Conservation (phyloP, 257 asterid species). For the Coffea canephora region DNA sequence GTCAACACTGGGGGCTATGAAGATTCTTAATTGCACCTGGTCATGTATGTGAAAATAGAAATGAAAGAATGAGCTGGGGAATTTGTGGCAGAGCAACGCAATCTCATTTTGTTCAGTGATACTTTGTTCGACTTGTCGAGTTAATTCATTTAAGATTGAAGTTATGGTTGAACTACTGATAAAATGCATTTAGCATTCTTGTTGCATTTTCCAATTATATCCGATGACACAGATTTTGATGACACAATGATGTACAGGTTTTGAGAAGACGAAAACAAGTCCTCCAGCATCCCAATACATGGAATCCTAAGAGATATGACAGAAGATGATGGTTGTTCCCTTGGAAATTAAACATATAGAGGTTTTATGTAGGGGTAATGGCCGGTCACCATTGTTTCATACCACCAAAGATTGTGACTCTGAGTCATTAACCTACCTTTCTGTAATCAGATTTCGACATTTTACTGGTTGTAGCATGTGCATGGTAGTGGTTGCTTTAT, state of each 20-base stretch:
- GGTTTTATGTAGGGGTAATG: neutral
- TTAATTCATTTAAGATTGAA: neutral
- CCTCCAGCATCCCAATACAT: conserved; percentile 78
- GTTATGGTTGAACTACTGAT: neutral
- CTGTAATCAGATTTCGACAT: conserved; percentile 13
- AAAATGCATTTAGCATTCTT: neutral
- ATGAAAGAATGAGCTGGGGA: neutral
- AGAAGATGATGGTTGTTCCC: neutral
- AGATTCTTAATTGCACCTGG: neutral
- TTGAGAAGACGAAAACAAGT: conserved; percentile 41
- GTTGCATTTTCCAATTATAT: neutral
- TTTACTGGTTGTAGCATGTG: conserved; percentile 16
- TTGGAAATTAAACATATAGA: conserved; percentile 1
- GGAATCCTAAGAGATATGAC: conserved; percentile 44
- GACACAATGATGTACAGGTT: conserved; percentile 39
- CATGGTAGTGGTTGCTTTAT: neutral
- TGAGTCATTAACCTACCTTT: conserved; percentile 7
- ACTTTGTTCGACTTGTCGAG: neutral
- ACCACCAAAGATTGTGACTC: neutral
- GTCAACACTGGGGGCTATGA: too few species aligned
- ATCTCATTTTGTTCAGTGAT: neutral
- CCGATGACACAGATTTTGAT: neutral
- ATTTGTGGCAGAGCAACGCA: neutral
- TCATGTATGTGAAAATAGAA: neutral
- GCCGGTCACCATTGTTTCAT: conserved; percentile 3